phyloP scores from a whole-genome alignment of 352 stramenopile genomes.

The Phytophthora kernoviae region DNA sequence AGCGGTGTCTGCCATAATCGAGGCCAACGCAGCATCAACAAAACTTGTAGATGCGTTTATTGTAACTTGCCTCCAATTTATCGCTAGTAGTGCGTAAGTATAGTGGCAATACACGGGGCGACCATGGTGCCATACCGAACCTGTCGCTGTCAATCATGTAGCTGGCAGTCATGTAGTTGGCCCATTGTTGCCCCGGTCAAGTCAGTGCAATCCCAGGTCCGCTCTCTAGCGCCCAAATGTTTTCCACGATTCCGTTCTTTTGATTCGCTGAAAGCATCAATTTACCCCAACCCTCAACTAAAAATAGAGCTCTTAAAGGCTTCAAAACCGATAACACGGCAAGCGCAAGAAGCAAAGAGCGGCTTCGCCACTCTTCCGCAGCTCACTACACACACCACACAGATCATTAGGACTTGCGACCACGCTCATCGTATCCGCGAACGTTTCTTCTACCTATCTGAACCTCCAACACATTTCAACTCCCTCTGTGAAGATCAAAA shows the following conservation, averaged over 20 bases:
- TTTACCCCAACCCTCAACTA: slow-evolving; percentile 25
- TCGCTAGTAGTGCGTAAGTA: too few species aligned
- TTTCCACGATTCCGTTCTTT: slow-evolving; percentile 1
- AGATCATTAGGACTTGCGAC: not conserved
- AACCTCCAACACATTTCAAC: not conserved
- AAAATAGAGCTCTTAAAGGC: slow-evolving; percentile 14
- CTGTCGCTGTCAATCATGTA: too few species aligned
- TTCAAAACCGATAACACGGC: slow-evolving; percentile 9
- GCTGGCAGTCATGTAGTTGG: not conserved
- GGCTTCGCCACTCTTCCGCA: slow-evolving; percentile 21
- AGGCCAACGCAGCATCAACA: too few species aligned
- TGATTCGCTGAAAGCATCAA: slow-evolving; percentile 14
- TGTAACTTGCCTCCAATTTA: too few species aligned
- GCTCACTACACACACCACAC: slow-evolving; percentile 12
- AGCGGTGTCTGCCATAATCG: too few species aligned
- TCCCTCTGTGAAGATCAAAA: slow-evolving; percentile 14
- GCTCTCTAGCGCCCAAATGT: not conserved
- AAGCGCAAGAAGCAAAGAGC: slow-evolving; percentile 13
- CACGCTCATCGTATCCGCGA: slow-evolving; percentile 10
- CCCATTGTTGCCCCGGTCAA: not conserved
- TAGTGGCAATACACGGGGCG: too few species aligned
- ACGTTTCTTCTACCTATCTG: slow-evolving; percentile 2
- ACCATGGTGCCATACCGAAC: too few species aligned
- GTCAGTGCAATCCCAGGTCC: not conserved
- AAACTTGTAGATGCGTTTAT: too few species aligned